Percentiles rank a stretch among this genome's conserved stretches.
These are phyloP conservation scores for Pseudocercospora musae DNA, from an alignment of 2,329 filamentous ascomycete species.

Conservation along the genomic window DNA sequence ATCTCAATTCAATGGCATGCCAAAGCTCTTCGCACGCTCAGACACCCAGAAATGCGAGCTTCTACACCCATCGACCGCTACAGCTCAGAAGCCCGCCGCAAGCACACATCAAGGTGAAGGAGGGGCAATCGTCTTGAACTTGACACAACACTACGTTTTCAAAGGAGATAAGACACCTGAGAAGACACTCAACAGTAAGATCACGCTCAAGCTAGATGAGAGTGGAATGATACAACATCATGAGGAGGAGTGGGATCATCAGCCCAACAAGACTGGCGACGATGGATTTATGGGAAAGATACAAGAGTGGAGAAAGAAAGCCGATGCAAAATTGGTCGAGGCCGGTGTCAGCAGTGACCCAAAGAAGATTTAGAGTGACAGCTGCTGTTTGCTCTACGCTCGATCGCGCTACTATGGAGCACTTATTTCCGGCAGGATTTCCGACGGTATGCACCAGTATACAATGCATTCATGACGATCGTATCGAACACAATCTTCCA, in stretches of 20 bases:
- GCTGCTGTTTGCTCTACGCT: neutral
- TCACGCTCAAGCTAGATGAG: constrained; percentile 26
- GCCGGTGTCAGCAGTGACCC: constrained; percentile 24
- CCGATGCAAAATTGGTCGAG: constrained; percentile 29
- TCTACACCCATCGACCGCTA: constrained; percentile 17
- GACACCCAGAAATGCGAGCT: constrained; percentile 23
- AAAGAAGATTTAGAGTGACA: constrained; percentile 15
- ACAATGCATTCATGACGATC: neutral
- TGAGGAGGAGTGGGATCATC: constrained; percentile 31
- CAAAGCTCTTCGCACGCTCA: constrained; percentile 27
- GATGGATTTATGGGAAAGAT: constrained; percentile 31
- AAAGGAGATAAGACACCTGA: constrained; percentile 28
- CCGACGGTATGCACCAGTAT: neutral
- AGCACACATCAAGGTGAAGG: constrained; percentile 14
- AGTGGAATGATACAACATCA: constrained; percentile 28
- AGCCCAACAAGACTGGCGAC: constrained; percentile 27
- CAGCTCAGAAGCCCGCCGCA: constrained; percentile 6
- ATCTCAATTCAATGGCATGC: constrained; percentile 32
- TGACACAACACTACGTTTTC: constrained; percentile 32
- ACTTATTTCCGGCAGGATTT: neutral
- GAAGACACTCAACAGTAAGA: constrained; percentile 28
- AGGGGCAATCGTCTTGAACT: constrained; percentile 22
- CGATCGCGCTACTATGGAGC: neutral
- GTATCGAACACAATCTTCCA: neutral
- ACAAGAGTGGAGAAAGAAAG: constrained; percentile 30